A percentile compares a stretch with the other conserved stretches of the same genome.
phyloP scores from a whole-genome alignment of 2,329 filamentous ascomycete genomes.

The Microdochium trichocladiopsis region DNA sequence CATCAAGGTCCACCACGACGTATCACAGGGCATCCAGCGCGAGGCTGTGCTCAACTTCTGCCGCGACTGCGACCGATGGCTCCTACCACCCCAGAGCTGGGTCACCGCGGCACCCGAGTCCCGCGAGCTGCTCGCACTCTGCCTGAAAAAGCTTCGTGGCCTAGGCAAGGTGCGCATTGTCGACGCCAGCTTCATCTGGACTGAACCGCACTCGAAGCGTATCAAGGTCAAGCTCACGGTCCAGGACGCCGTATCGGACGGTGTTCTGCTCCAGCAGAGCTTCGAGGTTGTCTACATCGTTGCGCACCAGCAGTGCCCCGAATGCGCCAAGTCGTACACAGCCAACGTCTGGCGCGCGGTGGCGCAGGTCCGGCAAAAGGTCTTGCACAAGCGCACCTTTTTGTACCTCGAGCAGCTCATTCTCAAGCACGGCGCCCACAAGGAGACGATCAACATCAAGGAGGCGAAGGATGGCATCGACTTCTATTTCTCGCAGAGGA shows the following conservation, averaged over 20 bases:
- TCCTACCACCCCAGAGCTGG: conserved; percentile 82
- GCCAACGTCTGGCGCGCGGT: conserved; percentile 91
- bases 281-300: conserved; percentile 94
- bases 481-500: conserved; percentile 86
- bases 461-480: conserved; percentile 94
- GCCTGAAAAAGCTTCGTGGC: conserved; percentile 79
- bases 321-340: conserved; percentile 93
- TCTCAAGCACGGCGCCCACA: conserved; percentile 85
- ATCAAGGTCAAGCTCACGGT: conserved; percentile 95
- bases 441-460: conserved; percentile 96
- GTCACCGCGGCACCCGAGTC: conserved; percentile 79
- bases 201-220: conserved; percentile 88
- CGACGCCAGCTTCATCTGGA: conserved; percentile 96
- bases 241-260: conserved; percentile 60
- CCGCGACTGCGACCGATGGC: conserved; percentile 90
- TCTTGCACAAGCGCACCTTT: conserved; percentile 80
- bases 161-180: conserved; percentile 88
- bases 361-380: conserved; percentile 95
- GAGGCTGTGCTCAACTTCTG: conserved; percentile 89
- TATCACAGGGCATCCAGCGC: conserved; percentile 83
- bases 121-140: conserved; percentile 85
- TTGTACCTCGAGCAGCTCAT: conserved; percentile 83
- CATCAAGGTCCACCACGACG: conserved; percentile 89
- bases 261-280: conserved; percentile 74
- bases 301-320: conserved; percentile 86